These are phyloP conservation scores for Capronia coronata DNA, from an alignment of 2,329 filamentous ascomycete species.

Conservation along the genomic window DNA sequence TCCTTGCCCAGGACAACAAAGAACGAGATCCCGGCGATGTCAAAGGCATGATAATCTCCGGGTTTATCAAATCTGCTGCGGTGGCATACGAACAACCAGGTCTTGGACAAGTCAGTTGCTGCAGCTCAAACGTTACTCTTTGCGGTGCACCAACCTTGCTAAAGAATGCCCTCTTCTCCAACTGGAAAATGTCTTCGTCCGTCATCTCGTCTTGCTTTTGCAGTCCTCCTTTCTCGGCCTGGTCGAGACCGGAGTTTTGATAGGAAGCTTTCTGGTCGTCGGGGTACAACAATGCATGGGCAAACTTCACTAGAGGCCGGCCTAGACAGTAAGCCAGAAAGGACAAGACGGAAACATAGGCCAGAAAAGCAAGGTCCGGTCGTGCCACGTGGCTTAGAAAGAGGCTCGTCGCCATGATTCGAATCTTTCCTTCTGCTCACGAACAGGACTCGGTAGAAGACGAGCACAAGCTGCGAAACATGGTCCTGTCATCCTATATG, in stretches of 20 bases:
- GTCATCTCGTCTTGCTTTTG: slow-evolving; percentile 12
- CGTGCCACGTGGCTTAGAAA: not conserved
- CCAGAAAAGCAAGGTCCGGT: slow-evolving; percentile 6
- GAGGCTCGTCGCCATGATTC: slow-evolving; percentile 4
- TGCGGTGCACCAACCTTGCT: slow-evolving; percentile 46
- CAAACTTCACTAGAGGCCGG: slow-evolving; percentile 8
- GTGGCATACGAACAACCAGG: slow-evolving; percentile 36
- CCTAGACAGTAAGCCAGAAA: slow-evolving; percentile 17
- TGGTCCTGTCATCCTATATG: slow-evolving; percentile 1
- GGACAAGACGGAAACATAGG: slow-evolving; percentile 13
- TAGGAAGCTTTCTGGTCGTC: not conserved
- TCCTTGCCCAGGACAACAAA: slow-evolving; percentile 48
- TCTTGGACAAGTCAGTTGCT: slow-evolving; percentile 15
- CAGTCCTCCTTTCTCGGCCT: slow-evolving; percentile 18
- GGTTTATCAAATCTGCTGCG: slow-evolving; percentile 44
- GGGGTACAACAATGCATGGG: not conserved
- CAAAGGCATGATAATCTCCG: slow-evolving; percentile 53
- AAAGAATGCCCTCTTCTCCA: slow-evolving; percentile 47
- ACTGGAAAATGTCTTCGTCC: slow-evolving; percentile 39
- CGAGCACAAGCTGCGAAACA: not conserved
- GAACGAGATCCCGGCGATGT: slow-evolving; percentile 52
- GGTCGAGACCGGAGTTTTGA: slow-evolving; percentile 13
- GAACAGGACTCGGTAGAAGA: not conserved
- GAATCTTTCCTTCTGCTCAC: not conserved
- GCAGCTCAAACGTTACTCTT: slow-evolving; percentile 31